Evolutionary conservation across 1,284 basidiomycete genomes (phyloP).

Genomic region (Melampsora larici-populina): DNA sequence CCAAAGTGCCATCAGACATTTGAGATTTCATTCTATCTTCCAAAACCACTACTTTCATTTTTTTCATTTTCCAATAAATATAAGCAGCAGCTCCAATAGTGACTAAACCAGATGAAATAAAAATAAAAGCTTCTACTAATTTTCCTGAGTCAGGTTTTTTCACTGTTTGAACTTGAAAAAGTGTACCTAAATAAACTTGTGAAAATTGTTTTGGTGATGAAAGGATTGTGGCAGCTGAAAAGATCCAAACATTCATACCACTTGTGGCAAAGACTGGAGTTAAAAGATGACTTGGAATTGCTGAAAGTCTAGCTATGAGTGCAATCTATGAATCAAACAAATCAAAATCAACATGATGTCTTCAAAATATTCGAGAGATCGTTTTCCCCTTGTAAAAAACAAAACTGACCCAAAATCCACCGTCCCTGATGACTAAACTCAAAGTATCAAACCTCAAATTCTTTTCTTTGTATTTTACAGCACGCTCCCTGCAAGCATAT

Average conservation of each 20-base stretch:
- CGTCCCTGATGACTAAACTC: constrained; percentile 52
- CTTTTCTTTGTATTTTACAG: constrained; percentile 52
- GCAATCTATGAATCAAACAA: neutral
- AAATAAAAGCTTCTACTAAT: neutral
- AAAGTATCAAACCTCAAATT: constrained; percentile 54
- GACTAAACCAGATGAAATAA: neutral
- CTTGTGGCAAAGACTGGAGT: constrained; percentile 52
- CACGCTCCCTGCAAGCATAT: constrained; percentile 51
- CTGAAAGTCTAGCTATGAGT: constrained; percentile 49
- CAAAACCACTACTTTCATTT: neutral
- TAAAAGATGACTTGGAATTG: constrained; percentile 52
- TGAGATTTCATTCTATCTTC: no score
- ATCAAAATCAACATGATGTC: neutral
- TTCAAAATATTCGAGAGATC: no score
- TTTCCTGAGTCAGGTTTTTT: neutral
- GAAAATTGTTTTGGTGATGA: constrained; percentile 54
- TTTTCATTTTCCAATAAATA: constrained; percentile 15
- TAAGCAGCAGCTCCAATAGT: constrained; percentile 19
- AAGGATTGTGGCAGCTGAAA: constrained; percentile 52
- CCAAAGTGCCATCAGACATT: no score
- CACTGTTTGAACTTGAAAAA: constrained; percentile 30
- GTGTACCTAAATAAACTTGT: constrained; percentile 49
- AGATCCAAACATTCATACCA: constrained; percentile 51
- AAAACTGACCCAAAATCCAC: constrained; percentile 49
- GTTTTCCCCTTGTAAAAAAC: neutral